A percentile compares a stretch with the other conserved stretches of the same genome.
Conservation (phyloP, 2,329 filamentous ascomycete genomes). For the Madurella fahalii region DNA sequence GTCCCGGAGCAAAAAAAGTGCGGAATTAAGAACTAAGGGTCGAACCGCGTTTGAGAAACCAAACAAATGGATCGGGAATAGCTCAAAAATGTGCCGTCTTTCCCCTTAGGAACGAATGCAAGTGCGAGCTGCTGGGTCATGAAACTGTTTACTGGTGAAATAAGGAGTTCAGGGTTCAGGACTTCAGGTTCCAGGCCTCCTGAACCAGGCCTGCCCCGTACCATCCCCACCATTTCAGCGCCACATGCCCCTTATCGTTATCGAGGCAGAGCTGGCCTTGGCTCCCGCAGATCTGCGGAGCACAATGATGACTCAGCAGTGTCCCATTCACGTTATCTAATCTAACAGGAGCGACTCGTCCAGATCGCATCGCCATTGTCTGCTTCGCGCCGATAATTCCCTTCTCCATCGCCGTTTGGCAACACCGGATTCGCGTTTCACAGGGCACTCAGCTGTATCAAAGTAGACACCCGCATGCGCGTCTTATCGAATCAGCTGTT, state of each 20-base stretch:
- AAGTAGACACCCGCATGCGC: no score
- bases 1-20: not conserved
- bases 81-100: constrained; percentile 3
- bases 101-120: not conserved
- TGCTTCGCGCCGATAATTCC: not conserved
- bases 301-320: constrained; percentile 2
- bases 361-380: not conserved
- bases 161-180: not conserved
- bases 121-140: not conserved
- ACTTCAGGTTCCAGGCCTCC: constrained; percentile 9
- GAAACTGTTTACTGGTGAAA: constrained; percentile 14
- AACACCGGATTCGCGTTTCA: not conserved
- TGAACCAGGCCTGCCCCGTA: not conserved
- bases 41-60: not conserved
- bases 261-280: no score
- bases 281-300: no score
- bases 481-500: no score
- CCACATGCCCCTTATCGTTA: constrained; percentile 16
- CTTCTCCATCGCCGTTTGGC: not conserved
- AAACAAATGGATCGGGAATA: not conserved
- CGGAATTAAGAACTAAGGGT: not conserved
- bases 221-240: constrained; percentile 8
- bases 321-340: not conserved
- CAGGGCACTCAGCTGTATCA: no score
- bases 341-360: not conserved